Evolutionary conservation across 495 filamentous ascomycete genomes (phyloP), one percentile per base, ranked within the genome.

Genomic region (Penicillium nucicola): DNA sequence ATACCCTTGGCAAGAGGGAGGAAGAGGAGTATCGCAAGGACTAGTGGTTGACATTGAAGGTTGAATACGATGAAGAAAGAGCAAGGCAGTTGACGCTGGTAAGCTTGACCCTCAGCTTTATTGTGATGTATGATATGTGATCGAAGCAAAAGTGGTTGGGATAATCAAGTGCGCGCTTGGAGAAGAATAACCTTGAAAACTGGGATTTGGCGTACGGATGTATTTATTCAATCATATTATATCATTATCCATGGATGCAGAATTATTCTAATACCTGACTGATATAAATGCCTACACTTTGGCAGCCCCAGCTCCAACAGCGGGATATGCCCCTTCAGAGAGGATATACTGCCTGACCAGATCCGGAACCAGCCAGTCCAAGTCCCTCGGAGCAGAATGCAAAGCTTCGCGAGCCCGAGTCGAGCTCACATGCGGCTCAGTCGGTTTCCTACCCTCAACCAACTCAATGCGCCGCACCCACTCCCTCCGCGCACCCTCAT

Each of bases 401-500:
- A 77, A 79, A 4, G 87, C 86, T 52, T 83, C 77, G 38, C 92
- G 79, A 3, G 91, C 88, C 58, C 70, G 81, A 4, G 92, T 97
- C 42, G 89, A 93, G 62, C 90, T 95, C 11, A 95, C 77, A 2
- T 78, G 65, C 5, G 70, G 69, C 49, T 79, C 80, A 8, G 72
- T 79, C 0, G 75, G 78, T 47, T 68, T 68, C 34, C 69, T 70
- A 1, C 80, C 83, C 42, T 85, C 77, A 6, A 90, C 84, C 58
- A 96, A 68, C 59, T 85, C 78, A 43, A 96, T 84, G 49, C 79
- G 77, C 17, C 70, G 61, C 13, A 75, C 84, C 92, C 92, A 97
- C 60, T 81, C 82, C 40, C 52, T 70, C 42, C 63, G 72, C 0
- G 74, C 87, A 1, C 87, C 87, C 6, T 83, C 76, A 2, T 60